Base-by-base conservation (phyloP, 2,329 filamentous ascomycete genomes). In the Pestalotiopsis sp. region DNA sequence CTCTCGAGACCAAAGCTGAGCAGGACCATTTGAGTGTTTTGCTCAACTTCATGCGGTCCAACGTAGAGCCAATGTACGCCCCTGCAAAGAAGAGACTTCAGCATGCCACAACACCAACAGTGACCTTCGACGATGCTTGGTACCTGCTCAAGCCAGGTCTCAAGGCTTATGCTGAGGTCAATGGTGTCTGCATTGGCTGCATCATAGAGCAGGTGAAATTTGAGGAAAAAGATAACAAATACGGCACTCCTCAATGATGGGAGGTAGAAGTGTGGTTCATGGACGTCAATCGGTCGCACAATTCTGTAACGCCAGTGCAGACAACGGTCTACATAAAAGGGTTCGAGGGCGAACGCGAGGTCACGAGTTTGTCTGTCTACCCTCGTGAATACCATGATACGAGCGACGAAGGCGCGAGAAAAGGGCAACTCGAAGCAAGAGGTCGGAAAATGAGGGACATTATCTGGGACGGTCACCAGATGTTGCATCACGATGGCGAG, bases 41-140 rank as follows among this genome's bases (percentile, higher is more conserved):
- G 0, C 39, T 45, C 2, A 3, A 17, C 2, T 45, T 45, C 39
- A 45, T 45, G 39, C 39, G 5, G 0, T 14, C 39, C 39, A 17
- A 45, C 0, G 39, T 45, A 0, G 39, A 45, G 5, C 39, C 39
- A 0, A 45, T 4, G 5, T 45, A 45, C 0, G 0, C 2, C 0
- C 12, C 39, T 14, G 39, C 39, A 2, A 7, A 45, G 39, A 45
- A 45, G 17, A 17, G 39, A 14, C 17, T 45, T 1, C 3, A 2
- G 39, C 39, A 45, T 2, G 1, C 39, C 0, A 12, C 39, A 1
- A 45, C 12, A 45, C 39, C 39, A 45, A 45, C 39, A 3, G 39
- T 45, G 12, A 45, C 39, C 5, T 17, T 45, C 17, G 39, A 17
- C 5, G 39, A 45, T 45, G 12, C 39, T 3, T 45, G 39, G 39